phyloP scores from a whole-genome alignment of 192 early-diverging fungal genomes.

The Coemansia sp. region DNA sequence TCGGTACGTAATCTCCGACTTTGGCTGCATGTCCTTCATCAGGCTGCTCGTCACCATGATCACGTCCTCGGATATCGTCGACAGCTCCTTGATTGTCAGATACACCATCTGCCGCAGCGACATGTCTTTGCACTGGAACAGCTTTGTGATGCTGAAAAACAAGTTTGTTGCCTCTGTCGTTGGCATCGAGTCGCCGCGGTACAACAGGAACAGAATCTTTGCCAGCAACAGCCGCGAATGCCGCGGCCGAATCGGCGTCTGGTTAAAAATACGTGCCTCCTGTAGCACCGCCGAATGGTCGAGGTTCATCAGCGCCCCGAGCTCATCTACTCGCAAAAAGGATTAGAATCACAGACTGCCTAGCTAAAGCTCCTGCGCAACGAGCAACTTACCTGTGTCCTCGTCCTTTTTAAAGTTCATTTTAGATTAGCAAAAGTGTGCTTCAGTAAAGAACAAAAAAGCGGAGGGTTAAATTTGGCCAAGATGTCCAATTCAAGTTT shows the following conservation, averaged over 20 bases:
- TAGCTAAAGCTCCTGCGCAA: neutral
- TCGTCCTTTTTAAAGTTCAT: constrained; percentile 57
- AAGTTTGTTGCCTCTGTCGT: constrained; percentile 97
- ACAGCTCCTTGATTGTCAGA: constrained; percentile 94
- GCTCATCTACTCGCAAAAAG: constrained; percentile 61
- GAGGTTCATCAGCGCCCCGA: constrained; percentile 80
- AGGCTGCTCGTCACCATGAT: constrained; percentile 96
- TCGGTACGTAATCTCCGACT: constrained; percentile 86
- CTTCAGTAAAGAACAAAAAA: neutral
- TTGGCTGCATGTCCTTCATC: constrained; percentile 96
- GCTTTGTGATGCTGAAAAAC: constrained; percentile 96
- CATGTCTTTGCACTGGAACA: constrained; percentile 95
- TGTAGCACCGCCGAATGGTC: constrained; percentile 93
- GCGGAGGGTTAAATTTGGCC: neutral
- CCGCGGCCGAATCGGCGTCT: constrained; percentile 90
- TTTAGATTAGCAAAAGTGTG: constrained; percentile 1
- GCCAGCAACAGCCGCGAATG: constrained; percentile 92
- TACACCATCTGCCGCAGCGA: constrained; percentile 96
- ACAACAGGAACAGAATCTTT: constrained; percentile 91
- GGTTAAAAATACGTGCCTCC: constrained; percentile 96
- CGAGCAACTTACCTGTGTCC: constrained; percentile 39
- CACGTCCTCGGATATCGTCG: constrained; percentile 90
- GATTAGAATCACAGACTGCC: neutral
- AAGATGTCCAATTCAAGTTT: constrained; percentile 1
- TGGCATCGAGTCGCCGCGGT: constrained; percentile 82